Percentiles rank a stretch among this genome's conserved stretches.
Conservation (phyloP, 2,329 filamentous ascomycete genomes). For the Albophoma yamanashiensis region DNA sequence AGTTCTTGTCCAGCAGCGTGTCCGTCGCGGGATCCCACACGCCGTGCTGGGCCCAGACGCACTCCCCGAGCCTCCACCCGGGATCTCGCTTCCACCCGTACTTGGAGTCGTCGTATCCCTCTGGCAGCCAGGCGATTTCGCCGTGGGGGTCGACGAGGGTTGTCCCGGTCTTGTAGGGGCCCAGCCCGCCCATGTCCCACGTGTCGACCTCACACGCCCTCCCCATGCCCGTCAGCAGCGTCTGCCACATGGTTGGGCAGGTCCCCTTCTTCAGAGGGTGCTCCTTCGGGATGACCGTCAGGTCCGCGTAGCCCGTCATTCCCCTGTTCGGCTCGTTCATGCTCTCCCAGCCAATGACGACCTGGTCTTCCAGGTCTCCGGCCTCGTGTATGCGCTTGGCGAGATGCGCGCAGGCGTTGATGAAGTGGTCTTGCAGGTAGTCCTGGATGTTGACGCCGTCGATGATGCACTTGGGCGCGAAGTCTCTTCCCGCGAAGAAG, state of each 20-base stretch:
- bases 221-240: conserved; percentile 83
- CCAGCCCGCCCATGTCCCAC: conserved; percentile 89
- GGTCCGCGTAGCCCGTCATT: conserved; percentile 70
- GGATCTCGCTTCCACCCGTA: conserved; percentile 88
- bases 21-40: conserved; percentile 83
- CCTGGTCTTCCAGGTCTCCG: conserved; percentile 74
- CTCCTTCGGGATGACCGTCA: conserved; percentile 71
- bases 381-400: conserved; percentile 81
- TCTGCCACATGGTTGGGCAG: conserved; percentile 88
- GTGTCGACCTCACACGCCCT: conserved; percentile 80
- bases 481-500: conserved; percentile 84
- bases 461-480: conserved; percentile 92
- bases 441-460: conserved; percentile 95
- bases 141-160: conserved; percentile 81
- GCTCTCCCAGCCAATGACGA: conserved; percentile 92
- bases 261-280: conserved; percentile 90
- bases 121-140: conserved; percentile 71
- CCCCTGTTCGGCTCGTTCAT: conserved; percentile 93
- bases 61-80: conserved; percentile 87
- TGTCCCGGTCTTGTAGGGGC: conserved; percentile 80
- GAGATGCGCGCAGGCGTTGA: conserved; percentile 69
- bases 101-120: conserved; percentile 71
- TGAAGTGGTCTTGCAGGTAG: conserved; percentile 79
- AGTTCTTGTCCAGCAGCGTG: conserved; percentile 69
- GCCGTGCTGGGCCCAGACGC: conserved; percentile 92